These are phyloP conservation scores for Silene noctiflora DNA, from an alignment of 179 eudicot genomes.

Conservation along the genomic window DNA sequence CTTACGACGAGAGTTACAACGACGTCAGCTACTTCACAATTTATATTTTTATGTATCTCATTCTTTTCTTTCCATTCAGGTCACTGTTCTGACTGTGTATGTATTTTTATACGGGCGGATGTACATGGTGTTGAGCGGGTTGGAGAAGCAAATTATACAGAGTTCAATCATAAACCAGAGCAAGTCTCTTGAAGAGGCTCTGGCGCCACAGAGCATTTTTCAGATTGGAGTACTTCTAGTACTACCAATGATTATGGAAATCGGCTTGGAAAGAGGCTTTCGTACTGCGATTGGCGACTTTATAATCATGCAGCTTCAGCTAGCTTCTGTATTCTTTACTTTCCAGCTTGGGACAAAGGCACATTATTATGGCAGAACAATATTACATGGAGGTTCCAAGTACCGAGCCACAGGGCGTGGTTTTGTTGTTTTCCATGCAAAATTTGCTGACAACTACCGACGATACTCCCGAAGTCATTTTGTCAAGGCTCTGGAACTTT, in stretches of 20 bases:
- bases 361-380: conserved; percentile 64
- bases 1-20: background rate
- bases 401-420: conserved; percentile 89
- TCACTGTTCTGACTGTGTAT: conserved; percentile 76
- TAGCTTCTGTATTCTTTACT: conserved; percentile 82
- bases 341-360: conserved; percentile 84
- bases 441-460: conserved; percentile 77
- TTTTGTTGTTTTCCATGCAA: conserved; percentile 73
- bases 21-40: background rate
- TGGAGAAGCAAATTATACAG: conserved; percentile 63
- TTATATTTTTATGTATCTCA: background rate
- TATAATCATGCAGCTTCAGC: conserved; percentile 73
- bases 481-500: conserved; percentile 69
- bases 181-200: conserved; percentile 62
- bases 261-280: conserved; percentile 72
- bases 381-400: conserved; percentile 74
- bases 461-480: conserved; percentile 75
- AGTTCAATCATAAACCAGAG: conserved; percentile 37
- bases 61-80: conserved; percentile 38
- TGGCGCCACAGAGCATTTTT: conserved; percentile 63
- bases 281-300: conserved; percentile 67
- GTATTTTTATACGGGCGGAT: conserved; percentile 76
- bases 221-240: conserved; percentile 64
- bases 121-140: conserved; percentile 80
- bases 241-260: conserved; percentile 81